phyloP scores from a whole-genome alignment of 306 rosid species.

The Cicer bijugum region DNA sequence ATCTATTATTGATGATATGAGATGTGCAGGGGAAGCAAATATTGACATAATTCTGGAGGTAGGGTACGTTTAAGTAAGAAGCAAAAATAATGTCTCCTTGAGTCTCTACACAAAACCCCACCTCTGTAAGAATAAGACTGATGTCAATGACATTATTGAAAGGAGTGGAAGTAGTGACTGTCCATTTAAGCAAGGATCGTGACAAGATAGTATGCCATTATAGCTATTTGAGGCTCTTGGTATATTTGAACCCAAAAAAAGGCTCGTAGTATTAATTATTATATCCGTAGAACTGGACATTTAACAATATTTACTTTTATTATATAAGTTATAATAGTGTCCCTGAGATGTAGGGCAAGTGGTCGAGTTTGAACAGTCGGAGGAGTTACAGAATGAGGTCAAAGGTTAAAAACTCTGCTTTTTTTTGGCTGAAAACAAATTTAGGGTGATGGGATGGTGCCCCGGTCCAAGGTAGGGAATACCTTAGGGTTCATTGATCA shows the following conservation, averaged over 20 bases:
- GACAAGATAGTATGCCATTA: not conserved
- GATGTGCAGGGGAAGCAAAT: not conserved
- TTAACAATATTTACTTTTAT: not conserved
- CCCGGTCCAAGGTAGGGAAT: too few species aligned
- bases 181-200: not conserved
- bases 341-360: too few species aligned
- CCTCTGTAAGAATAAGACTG: not conserved
- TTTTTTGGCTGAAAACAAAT: too few species aligned
- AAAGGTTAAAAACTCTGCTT: too few species aligned
- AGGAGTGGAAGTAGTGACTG: not conserved
- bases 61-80: not conserved
- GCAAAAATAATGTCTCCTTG: not conserved
- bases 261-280: too few species aligned
- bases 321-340: too few species aligned
- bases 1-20: not conserved
- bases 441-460: too few species aligned
- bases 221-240: not conserved
- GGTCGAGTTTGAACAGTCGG: too few species aligned
- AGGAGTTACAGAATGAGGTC: too few species aligned
- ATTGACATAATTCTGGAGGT: not conserved
- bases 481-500: too few species aligned
- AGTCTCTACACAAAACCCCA: not conserved
- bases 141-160: not conserved
- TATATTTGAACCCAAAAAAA: too few species aligned
- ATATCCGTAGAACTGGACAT: not conserved